A percentile compares a stretch with the other conserved stretches of the same genome.
Conservation (phyloP, 192 early-diverging fungal species). For the Gonapodya prolifera region DNA sequence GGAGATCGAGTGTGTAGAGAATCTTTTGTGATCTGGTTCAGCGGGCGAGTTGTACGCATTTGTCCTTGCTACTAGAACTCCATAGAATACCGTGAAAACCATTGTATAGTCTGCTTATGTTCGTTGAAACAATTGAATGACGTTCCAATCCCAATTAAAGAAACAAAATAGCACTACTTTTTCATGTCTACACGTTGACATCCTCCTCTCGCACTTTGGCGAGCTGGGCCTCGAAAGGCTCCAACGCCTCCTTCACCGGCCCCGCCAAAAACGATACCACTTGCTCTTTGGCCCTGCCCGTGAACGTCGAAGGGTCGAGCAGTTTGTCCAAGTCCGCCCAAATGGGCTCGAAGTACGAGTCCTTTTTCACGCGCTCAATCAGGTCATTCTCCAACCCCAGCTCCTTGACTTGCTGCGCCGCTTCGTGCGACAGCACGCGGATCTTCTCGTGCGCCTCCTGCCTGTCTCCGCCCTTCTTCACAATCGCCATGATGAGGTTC, state of each 20-base stretch:
- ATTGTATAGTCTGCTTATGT: too few relatives aligned
- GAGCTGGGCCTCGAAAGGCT: conserved; percentile 54
- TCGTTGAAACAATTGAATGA: too few relatives aligned
- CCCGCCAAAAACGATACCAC: conserved; percentile 69
- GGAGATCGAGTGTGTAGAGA: too few relatives aligned
- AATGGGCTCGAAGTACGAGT: conserved; percentile 81
- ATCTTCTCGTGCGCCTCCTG: conserved; percentile 96
- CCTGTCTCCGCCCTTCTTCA: conserved; percentile 87
- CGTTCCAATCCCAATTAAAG: too few relatives aligned
- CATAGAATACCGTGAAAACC: too few relatives aligned
- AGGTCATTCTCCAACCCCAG: conserved; percentile 91
- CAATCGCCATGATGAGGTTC: conserved; percentile 99
- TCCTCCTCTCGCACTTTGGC: conserved; percentile 48
- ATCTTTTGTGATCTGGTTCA: too few relatives aligned
- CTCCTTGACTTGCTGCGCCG: conserved; percentile 79
- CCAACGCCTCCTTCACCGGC: conserved; percentile 72
- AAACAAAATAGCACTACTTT: too few relatives aligned
- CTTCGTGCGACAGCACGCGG: conserved; percentile 86
- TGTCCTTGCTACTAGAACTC: too few relatives aligned
- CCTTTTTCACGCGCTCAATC: conserved; percentile 72
- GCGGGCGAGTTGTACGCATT: too few relatives aligned
- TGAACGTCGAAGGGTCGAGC: conserved; percentile 82
- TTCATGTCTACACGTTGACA: conserved; percentile 50
- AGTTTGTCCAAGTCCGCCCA: conserved; percentile 50
- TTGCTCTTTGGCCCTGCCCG: conserved; percentile 89